Base-by-base conservation (phyloP, 2,329 filamentous ascomycete genomes). In the Penicillium sp. region DNA sequence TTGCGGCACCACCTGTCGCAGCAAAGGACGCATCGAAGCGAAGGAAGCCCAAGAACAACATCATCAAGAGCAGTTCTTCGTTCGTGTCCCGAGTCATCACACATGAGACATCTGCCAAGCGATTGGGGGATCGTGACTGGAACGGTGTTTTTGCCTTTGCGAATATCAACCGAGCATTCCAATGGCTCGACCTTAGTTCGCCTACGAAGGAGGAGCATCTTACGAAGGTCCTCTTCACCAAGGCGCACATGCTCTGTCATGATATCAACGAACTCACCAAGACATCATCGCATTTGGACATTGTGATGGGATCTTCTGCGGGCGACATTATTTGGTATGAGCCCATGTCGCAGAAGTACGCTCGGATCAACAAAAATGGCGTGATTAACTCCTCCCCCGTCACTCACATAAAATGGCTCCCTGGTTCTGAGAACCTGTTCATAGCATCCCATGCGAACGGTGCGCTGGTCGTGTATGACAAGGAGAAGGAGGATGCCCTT, bases 241-340 rank as follows among this genome's bases (percentile, higher is more conserved):
- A 94, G 71, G 90, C 90, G 1, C 90, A 98, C 67, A 91, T 90
- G 63, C 75, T 97, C 38, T 96, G 90, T 60, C 93, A 98, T 65
- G 91, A 97, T 68, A 82, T 95, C 37, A 97, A 98, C 64, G 73
- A 80, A 38, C 65, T 87, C 48, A 96, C 90, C 10, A 95, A 91
- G 69, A 84, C 81, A 44, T 66, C 79, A 3, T 82, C 78, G 5
- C 91, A 97, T 64, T 77, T 98, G 37, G 93, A 98, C 65, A 77
- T 98, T 19, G 83, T 95, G 50, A 87, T 98, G 82, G 93, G 93
- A 1, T 97, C 95, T 63, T 96, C 91, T 6, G 94, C 90, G 0
- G 89, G 90, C 34, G 93, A 98, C 68, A 89, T 98, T 42, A 91
- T 98, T 54, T 98, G 93, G 93, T 97, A 93, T 75, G 93, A 98